phyloP scores from a whole-genome alignment of 495 filamentous ascomycete species.

The Lasiosphaeria hispida region DNA sequence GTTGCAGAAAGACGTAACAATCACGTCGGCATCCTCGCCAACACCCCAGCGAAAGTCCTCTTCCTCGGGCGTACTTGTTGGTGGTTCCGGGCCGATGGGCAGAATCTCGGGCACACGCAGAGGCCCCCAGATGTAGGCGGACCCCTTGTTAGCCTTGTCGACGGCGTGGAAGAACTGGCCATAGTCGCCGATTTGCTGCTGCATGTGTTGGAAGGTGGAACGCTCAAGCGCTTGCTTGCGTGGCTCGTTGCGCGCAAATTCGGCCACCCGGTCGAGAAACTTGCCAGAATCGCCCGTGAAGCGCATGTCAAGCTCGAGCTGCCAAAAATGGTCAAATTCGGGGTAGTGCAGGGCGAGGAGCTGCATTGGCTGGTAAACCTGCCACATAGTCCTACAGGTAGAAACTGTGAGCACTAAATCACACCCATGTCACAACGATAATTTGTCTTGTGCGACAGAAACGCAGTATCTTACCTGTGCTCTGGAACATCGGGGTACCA shows the following conservation, averaged over 20 bases:
- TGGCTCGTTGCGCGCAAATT: conserved; percentile 54
- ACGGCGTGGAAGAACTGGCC: conserved; percentile 23
- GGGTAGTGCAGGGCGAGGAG: conserved; percentile 57
- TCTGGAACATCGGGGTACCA: conserved; percentile 41
- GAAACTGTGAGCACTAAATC: neutral
- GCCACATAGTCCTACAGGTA: conserved; percentile 34
- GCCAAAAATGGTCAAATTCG: conserved; percentile 62
- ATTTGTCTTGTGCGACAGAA: neutral
- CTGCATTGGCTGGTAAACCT: conserved; percentile 47
- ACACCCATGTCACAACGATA: no score
- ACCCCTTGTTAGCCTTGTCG: conserved; percentile 23
- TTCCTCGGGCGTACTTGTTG: conserved; percentile 34
- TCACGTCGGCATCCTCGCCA: conserved; percentile 57
- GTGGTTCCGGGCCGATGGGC: conserved; percentile 46
- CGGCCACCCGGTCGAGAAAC: conserved; percentile 45
- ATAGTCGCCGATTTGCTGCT: conserved; percentile 27
- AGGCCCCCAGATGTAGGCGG: conserved; percentile 60
- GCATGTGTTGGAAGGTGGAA: conserved; percentile 40
- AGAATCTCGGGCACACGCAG: conserved; percentile 48
- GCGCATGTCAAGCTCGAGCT: conserved; percentile 61
- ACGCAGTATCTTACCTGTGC: conserved; percentile 27
- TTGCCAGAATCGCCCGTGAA: conserved; percentile 57
- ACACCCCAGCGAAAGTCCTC: conserved; percentile 58
- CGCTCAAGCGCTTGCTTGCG: conserved; percentile 43
- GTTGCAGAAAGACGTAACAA: conserved; percentile 52